Percentiles rank a stretch among this genome's conserved stretches.
Evolutionary conservation across 139 green algal species (phyloP).

Genomic region (Chlorella sorokiniana): DNA sequence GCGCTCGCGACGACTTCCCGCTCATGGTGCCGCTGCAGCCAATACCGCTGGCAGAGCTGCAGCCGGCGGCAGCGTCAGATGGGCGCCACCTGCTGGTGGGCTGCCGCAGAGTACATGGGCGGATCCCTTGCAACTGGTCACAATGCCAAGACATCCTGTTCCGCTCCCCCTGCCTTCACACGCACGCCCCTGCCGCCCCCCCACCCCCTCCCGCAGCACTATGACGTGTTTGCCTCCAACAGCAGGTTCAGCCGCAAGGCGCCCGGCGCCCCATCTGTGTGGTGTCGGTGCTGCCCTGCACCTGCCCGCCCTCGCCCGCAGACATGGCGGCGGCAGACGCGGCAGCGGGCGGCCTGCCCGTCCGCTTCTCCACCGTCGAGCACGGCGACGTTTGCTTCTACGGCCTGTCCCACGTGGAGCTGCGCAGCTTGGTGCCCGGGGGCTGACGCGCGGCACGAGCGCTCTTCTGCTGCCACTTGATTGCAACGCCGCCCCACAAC

Average conservation of each 20-base stretch:
- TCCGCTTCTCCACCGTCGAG: slow-evolving; percentile 38
- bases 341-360: slow-evolving; percentile 10
- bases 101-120: not conserved
- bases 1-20: not conserved
- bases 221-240: slow-evolving; percentile 42
- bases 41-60: slow-evolving; percentile 5
- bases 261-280: slow-evolving; percentile 3
- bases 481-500: too few species aligned
- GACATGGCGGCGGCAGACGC: slow-evolving; percentile 22
- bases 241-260: slow-evolving; percentile 38
- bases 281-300: slow-evolving; percentile 9
- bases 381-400: slow-evolving; percentile 48
- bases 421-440: slow-evolving; percentile 27
- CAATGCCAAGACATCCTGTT: not conserved
- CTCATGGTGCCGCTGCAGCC: slow-evolving; percentile 2
- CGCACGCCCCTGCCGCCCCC: not conserved
- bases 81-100: slow-evolving; percentile 25
- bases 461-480: too few species aligned
- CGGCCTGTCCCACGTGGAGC: slow-evolving; percentile 15
- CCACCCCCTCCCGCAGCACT: slow-evolving; percentile 8
- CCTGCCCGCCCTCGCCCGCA: not conserved
- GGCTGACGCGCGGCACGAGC: too few species aligned
- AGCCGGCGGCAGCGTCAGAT: not conserved
- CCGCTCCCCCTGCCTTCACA: not conserved
- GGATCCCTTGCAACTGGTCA: not conserved